Evolutionary conservation across 495 filamentous ascomycete genomes (phyloP).

Genomic region (Penicillium argentinense): DNA sequence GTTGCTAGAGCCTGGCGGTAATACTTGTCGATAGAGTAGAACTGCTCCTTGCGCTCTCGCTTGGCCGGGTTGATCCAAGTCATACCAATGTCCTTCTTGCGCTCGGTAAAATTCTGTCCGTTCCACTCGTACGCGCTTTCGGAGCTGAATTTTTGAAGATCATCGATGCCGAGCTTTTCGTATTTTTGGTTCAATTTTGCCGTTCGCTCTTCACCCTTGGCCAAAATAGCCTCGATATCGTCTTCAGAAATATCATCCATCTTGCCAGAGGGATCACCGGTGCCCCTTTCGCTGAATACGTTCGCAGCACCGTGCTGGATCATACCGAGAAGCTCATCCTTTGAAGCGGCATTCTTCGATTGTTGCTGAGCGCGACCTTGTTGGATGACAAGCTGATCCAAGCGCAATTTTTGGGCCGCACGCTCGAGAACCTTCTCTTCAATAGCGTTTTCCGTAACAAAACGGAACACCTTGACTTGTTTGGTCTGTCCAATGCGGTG

Average conservation of each 20-base stretch:
- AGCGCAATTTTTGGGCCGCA: slow-evolving; percentile 93
- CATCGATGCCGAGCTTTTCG: slow-evolving; percentile 97
- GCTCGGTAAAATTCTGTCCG: slow-evolving; percentile 84
- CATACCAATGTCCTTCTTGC: slow-evolving; percentile 91
- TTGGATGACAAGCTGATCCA: slow-evolving; percentile 99
- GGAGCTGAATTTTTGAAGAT: slow-evolving; percentile 95
- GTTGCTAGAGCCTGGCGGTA: slow-evolving; percentile 90
- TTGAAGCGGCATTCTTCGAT: slow-evolving; percentile 82
- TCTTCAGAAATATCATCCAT: slow-evolving; percentile 71
- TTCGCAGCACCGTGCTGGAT: slow-evolving; percentile 98
- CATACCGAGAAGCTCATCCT: slow-evolving; percentile 95
- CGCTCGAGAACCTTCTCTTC: slow-evolving; percentile 98
- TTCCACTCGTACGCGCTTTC: slow-evolving; percentile 99
- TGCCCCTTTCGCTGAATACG: slow-evolving; percentile 73
- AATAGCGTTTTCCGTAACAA: slow-evolving; percentile 96
- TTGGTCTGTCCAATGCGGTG: slow-evolving; percentile 99
- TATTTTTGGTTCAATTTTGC: slow-evolving; percentile 88
- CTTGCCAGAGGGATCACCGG: slow-evolving; percentile 52
- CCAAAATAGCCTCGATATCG: slow-evolving; percentile 85
- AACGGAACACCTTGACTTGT: slow-evolving; percentile 93
- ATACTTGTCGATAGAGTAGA: slow-evolving; percentile 98
- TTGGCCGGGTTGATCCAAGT: slow-evolving; percentile 99
- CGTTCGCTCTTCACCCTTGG: slow-evolving; percentile 85
- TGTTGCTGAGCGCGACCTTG: slow-evolving; percentile 95
- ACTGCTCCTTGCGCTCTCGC: slow-evolving; percentile 96